Evolutionary conservation across 1,139 yeast species (phyloP), one percentile per base, ranked within the genome.

Genomic region (Debaryomycetaceae sp.): DNA sequence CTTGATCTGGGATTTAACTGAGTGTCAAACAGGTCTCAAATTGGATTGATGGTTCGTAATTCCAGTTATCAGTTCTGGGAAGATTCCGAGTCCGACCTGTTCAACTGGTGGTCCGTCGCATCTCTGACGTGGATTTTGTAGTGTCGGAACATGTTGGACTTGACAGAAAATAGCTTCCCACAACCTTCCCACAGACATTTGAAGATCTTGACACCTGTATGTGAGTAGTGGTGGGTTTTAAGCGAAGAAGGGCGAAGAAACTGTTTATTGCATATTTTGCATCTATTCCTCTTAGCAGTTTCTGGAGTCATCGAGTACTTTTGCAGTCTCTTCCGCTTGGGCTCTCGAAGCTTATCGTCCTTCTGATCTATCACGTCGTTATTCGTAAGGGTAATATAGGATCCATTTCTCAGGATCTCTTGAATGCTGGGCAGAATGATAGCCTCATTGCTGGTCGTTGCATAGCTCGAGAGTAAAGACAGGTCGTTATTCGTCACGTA

Each of bases 171-270:
- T n/a, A 73, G 58, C 51, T 85, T 79, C 1, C 83, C 84, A 63
- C 97, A 89, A 24, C 76, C 77, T 1, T 67, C 69, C 76, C 83
- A 80, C 8, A 78, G 78, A 59, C 96, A 89, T 48, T 66, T 68
- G 65, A 78, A 87, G 24, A 93, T 88, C 62, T 86, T 87, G 58
- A 86, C 93, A 5, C 96, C 96, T 0, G 96, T 87, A 60, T 89
- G 97, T 3, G 89, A 83, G 60, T 86, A 84, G 65, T 80, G 75
- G 65, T 89, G 96, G 4, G 93, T 87, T 55, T 81, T 85, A 46
- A 88, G 70, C 2, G 93, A 85, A 8, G 89, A 82, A 2, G 96
- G 96, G 47, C 96, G 72, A 43, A 86, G 83, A 68, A 89, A 88
- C 41, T 80, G 81, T 61, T 87, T 87, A 43, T 80, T 76, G 63